Base-by-base conservation (phyloP, 2,329 filamentous ascomycete species). In the Cordyceps farinosa region DNA sequence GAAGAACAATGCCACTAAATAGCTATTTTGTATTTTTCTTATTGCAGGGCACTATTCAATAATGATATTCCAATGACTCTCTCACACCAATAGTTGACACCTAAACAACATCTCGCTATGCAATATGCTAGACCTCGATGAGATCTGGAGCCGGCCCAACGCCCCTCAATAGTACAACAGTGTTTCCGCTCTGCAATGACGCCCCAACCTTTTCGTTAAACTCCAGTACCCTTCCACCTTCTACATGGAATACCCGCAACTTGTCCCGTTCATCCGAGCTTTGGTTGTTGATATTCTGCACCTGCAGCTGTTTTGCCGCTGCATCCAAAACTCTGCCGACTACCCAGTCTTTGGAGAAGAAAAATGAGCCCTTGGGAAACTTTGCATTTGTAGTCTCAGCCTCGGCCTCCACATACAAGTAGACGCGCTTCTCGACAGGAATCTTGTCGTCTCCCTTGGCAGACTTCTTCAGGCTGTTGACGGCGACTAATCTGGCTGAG, bases 381-480 rank as follows among this genome's bases (percentile, higher is more conserved):
- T 96, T 96, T 7, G 90, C 87, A 59, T 87, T 90, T 1, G 92
- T 89, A 0, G 92, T 96, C 70, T 91, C 90, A 10, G 91, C 90
- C 70, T 93, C 92, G 0, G 94, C 95, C 73, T 98, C 94, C 22
- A 97, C 91, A 72, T 90, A 88, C 1, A 99, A 72, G 72, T 98
- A 98, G 1, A 99, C 78, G n/a, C 95, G 81, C 79, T 96, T 96
- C 67, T 97, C 92, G 0, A 81, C 75, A 0, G 92, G 82, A 0
- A 97, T 76, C 70, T 92, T 94, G 10, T 87, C 87, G 67, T 98
- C 94, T 1, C 96, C 96, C 78, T 97, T 97, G 2, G 95, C 94
- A 0, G 84, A 87, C 73, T 89, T 90, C 79, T 97, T 97, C 48
- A 99, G 80, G 10, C 84, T 86, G 66, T 92, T 92, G 7, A 94